Conservation (phyloP, 768 basidiomycete genomes). For the Coprinopsis sp. region DNA sequence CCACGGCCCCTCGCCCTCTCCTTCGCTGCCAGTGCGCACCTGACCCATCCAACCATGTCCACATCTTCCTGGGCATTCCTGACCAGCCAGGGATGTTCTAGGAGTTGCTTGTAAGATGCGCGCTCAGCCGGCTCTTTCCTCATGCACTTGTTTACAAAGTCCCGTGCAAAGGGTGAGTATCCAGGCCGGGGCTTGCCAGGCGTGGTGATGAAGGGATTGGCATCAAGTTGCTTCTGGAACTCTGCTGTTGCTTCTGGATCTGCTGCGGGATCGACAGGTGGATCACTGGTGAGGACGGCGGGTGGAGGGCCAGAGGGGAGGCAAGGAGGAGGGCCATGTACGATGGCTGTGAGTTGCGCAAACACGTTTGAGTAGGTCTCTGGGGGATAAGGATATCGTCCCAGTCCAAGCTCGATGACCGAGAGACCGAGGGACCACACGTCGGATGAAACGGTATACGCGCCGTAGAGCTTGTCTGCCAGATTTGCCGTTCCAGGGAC, state of each 20-base stretch:
- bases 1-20: constrained; percentile 2
- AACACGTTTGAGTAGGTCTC: constrained; percentile 98
- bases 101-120: constrained; percentile 78
- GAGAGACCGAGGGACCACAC: constrained; percentile 96
- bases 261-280: no score
- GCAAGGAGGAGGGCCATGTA: constrained; percentile 88
- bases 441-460: constrained; percentile 95
- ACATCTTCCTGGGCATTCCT: constrained; percentile 6
- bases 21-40: constrained; percentile 5
- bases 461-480: constrained; percentile 58
- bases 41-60: constrained; percentile 14
- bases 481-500: neutral
- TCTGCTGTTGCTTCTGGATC: no score
- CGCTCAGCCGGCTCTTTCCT: constrained; percentile 73
- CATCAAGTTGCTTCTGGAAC: no score
- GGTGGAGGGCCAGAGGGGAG: constrained; percentile 54
- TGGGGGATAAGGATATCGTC: constrained; percentile 92
- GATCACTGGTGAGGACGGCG: no score
- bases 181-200: constrained; percentile 9
- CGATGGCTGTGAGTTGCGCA: constrained; percentile 92
- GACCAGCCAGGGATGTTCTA: constrained; percentile 27
- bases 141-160: constrained; percentile 81
- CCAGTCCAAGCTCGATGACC: constrained; percentile 89
- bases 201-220: no score
- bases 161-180: constrained; percentile 65